Base-by-base conservation (phyloP, 176 grass and related monocot species). In the Avena sativa region DNA sequence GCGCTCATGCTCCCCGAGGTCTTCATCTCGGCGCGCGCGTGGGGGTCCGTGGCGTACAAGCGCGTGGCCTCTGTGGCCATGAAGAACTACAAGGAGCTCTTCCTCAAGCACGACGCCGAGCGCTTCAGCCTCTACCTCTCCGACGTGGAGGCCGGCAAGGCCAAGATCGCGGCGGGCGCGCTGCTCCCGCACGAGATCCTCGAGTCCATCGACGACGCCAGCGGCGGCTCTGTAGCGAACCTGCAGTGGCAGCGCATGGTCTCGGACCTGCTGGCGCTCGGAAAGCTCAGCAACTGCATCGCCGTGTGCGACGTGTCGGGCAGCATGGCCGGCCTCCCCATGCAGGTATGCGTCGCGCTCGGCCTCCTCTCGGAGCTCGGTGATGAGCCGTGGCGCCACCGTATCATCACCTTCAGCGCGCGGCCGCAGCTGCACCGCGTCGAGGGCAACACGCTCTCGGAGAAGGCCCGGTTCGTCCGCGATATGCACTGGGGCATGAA, bases 41-140 rank as follows among this genome's bases (percentile, higher is more conserved):
- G 94, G 94, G 80, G 71, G 1, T 30, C 70, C 9, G 83, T 96
- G 34, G 89, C 90, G 11, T 96, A 96, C 87, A 48, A 71, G 16
- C 89, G 89, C 17, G 94, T 96, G 43, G 91, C 94, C 36, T 96
- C 89, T 2, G 89, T 96, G 21, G 94, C 94, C 80, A 93, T 96
- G 94, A 93, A 92, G 67, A 91, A 92, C 82, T 96, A 93, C 69
- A 96, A 86, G 67, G 74, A 84, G 0, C 79, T 94, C 78, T 97
- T 97, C 92, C 16, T 71, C 58, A 86, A 92, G 86, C 83, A 92
- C 73, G 92, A 97, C 65, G 49, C 40, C 34, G 84, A 91, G 21
- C 86, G 92, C 53, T 97, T 97, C 60, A 8, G 59, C 28, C 55
- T 38, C 46, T 97, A 89, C 71, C 86, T 97, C 28, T 68, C 59